Evolutionary conservation across 2,329 filamentous ascomycete species (phyloP).

Genomic region (Penicillium palitans): DNA sequence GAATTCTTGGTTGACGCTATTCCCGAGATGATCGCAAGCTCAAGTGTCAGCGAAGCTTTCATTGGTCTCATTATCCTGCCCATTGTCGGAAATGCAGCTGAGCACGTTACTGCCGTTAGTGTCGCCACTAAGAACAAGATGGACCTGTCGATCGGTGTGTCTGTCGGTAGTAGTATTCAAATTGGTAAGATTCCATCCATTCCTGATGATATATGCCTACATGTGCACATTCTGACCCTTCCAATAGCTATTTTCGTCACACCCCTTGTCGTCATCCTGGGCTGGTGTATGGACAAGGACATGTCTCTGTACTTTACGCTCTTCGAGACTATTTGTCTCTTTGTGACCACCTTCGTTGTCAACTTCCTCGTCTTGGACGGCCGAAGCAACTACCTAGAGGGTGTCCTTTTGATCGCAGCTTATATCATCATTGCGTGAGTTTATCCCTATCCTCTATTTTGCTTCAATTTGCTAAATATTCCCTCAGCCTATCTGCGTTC

Average conservation of each 20-base stretch:
- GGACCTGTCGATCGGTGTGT: constrained; percentile 78
- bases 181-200: constrained; percentile 47
- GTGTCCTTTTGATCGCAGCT: constrained; percentile 70
- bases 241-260: constrained; percentile 69
- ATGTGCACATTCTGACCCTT: constrained; percentile 7
- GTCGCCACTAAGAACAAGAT: constrained; percentile 83
- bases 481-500: constrained; percentile 46
- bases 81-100: constrained; percentile 80
- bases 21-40: constrained; percentile 62
- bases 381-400: constrained; percentile 79
- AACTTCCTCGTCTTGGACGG: constrained; percentile 86
- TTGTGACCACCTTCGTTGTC: constrained; percentile 78
- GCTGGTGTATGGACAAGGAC: constrained; percentile 72
- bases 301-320: constrained; percentile 67
- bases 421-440: constrained; percentile 73
- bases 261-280: constrained; percentile 70
- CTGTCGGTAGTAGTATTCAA: constrained; percentile 77
- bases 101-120: constrained; percentile 77
- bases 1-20: constrained; percentile 78
- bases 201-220: not conserved
- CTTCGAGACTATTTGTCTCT: constrained; percentile 69
- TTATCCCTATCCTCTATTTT: not conserved
- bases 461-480: not conserved
- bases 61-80: constrained; percentile 78
- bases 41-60: constrained; percentile 68